Base-by-base conservation (phyloP, 2,329 filamentous ascomycete genomes). In the Parastagonospora avenae region DNA sequence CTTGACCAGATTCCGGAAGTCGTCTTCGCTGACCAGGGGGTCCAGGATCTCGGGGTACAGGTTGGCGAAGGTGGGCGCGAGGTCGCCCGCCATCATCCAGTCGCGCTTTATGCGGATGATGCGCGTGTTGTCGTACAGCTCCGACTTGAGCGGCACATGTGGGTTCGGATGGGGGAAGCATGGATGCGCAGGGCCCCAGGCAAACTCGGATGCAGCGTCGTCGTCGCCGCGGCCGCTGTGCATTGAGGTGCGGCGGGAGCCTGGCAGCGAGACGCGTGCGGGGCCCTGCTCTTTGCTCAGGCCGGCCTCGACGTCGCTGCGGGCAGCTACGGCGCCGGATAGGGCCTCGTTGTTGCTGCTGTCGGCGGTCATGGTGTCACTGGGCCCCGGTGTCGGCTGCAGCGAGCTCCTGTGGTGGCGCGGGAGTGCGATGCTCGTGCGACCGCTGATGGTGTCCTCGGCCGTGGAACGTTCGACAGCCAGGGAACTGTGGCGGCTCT, bases 31-130 rank as follows among this genome's bases (percentile, higher is more conserved):
- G 37, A 99, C 77, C 29, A 92, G 85, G 0, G 92, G 91, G 60
- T 97, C 92, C 7, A 99, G 80, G 50, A 99, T 96, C 70, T 99
- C 94, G 0, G 94, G 94, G 66, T 99, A 99, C 2, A 97, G 80
- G 65, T 97, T 97, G 12, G 91, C 94, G 70, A 95, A 97, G 0
- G 92, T 91, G 0, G 94, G 94, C 1, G 92, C 93, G 27, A 96
- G 78, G 73, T 99, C 94, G 31, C 93, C 94, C 54, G 87, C 84
- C 28, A 92, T 75, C 76, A 97, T 87, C 90, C 92, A 99, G 74
- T 99, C 94, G 36, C 94, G 84, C 50, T 88, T 87, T 56, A 99
- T 88, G 12, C 94, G 88, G 65, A 99, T 97, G 58, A 99, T 90
- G 49, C 93, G 88, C 2, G 94, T 99, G 6, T 81, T 85, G 39